Base-by-base conservation (phyloP, 2,329 filamentous ascomycete species). In the Penicillium decumbens region DNA sequence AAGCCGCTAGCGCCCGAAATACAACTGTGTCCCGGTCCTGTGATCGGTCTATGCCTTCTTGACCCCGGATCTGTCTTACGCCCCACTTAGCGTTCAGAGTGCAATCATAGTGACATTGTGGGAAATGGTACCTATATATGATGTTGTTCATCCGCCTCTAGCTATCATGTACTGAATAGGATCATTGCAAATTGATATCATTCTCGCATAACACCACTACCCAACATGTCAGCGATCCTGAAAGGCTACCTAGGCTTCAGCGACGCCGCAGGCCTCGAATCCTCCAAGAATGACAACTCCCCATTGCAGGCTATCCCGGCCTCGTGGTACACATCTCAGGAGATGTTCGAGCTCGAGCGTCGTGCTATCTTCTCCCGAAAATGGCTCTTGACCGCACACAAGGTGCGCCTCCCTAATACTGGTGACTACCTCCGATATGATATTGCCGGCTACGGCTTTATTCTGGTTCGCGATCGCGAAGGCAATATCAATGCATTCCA, bases 331-430 rank as follows among this genome's bases (percentile, higher is more conserved):
- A 66, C 61, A 1, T 65, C 63, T 0, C 51, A 58, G 40, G 60
- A 64, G 28, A 63, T 82, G 70, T 81, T 78, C 56, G 73, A 81
- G 59, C 75, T 82, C 1, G 80, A 82, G 62, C 68, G 77, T 23
- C 74, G 79, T 12, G 76, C 78, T 39, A 78, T 81, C 60, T 82
- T 81, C 63, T 82, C 79, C 33, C 80, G 45, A 74, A 82, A 72
- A 70, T 72, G 70, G 70, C 61, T 72, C 6, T 62, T 70, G 27
- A 66, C 67, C 7, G 70, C 68, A 10, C 69, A 72, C 50, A 61
- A 75, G 27, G 9, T 40, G 23, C 38, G 38, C 20, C 38, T 58
- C 13, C 28, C 42, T 6, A 55, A 55, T 3, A 54, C 54, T 3
- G 56, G 56, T 2, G 51, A 56, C 37, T 58, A 49, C 32, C 32